Evolutionary conservation across 176 grass and related monocot genomes (phyloP).

Genomic region (Triticum turgidum): DNA sequence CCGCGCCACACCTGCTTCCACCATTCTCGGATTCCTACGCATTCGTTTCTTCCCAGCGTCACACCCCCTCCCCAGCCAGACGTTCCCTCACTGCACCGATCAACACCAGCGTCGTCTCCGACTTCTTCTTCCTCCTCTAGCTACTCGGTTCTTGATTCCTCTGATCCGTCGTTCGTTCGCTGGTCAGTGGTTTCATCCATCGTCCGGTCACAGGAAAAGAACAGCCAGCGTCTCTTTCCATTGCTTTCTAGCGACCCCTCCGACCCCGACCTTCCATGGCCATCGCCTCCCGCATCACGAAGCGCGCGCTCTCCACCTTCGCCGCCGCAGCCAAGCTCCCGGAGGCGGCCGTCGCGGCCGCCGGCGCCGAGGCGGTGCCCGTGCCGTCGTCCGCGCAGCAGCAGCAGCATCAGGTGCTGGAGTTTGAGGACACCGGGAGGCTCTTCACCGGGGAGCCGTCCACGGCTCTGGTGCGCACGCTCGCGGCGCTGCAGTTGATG

Average conservation of each 20-base stretch:
- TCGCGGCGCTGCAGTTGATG: slow-evolving; percentile 61
- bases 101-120: background rate
- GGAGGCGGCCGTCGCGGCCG: slow-evolving; percentile 38
- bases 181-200: background rate
- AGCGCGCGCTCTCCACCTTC: slow-evolving; percentile 45
- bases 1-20: slow-evolving; percentile 9
- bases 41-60: slow-evolving; percentile 2
- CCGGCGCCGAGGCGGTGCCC: slow-evolving; percentile 27
- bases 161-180: background rate
- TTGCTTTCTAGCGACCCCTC: background rate
- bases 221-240: background rate
- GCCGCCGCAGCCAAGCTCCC: slow-evolving; percentile 55
- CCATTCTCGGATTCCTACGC: slow-evolving; percentile 24
- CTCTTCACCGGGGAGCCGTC: slow-evolving; percentile 64
- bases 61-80: background rate
- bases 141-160: background rate
- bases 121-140: background rate
- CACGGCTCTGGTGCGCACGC: slow-evolving; percentile 50
- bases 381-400: background rate
- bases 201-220: background rate
- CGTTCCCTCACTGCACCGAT: background rate
- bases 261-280: slow-evolving; percentile 49
- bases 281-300: slow-evolving; percentile 44
- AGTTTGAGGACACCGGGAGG: slow-evolving; percentile 57
- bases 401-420: slow-evolving; percentile 12